Conservation (phyloP, 2,329 filamentous ascomycete genomes). For the Fusarium dimerum region DNA sequence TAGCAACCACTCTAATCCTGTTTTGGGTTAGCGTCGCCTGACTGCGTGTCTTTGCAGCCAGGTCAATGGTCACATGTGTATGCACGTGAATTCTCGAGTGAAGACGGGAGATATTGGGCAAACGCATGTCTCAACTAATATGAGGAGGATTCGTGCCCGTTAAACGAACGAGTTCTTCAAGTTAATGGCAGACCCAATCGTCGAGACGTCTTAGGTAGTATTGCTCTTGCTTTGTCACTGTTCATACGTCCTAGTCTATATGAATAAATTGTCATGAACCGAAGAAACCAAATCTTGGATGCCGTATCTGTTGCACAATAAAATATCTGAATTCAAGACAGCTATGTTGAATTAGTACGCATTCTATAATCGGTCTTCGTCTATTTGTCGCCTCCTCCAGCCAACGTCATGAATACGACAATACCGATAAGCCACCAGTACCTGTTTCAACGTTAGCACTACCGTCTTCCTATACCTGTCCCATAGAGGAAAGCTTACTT, state of each 20-base stretch:
- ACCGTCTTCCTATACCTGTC: neutral
- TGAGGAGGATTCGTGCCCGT: too few relatives aligned
- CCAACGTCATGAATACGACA: conserved; percentile 53
- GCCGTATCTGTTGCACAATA: neutral
- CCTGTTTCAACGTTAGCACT: conserved; percentile 45
- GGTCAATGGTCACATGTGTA: conserved; percentile 15
- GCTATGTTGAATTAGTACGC: neutral
- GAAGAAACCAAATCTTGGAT: too few relatives aligned
- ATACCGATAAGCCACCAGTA: conserved; percentile 68
- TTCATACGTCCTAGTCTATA: too few relatives aligned
- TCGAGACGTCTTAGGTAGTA: too few relatives aligned
- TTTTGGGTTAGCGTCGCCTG: conserved; percentile 13
- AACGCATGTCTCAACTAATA: too few relatives aligned
- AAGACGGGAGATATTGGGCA: neutral
- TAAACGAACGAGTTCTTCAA: too few relatives aligned
- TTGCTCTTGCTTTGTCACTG: too few relatives aligned
- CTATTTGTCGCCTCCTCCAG: conserved; percentile 56
- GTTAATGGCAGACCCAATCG: too few relatives aligned
- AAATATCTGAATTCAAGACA: neutral
- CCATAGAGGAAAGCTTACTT: conserved; percentile 51
- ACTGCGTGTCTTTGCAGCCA: neutral
- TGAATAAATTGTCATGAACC: too few relatives aligned
- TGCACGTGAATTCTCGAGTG: conserved; percentile 12
- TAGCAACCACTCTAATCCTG: conserved; percentile 35
- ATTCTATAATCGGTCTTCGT: conserved; percentile 15